Evolutionary conservation across 345 rosid genomes (phyloP), one percentile per base, ranked within the genome.

Genomic region (Citrus mangshanensis): DNA sequence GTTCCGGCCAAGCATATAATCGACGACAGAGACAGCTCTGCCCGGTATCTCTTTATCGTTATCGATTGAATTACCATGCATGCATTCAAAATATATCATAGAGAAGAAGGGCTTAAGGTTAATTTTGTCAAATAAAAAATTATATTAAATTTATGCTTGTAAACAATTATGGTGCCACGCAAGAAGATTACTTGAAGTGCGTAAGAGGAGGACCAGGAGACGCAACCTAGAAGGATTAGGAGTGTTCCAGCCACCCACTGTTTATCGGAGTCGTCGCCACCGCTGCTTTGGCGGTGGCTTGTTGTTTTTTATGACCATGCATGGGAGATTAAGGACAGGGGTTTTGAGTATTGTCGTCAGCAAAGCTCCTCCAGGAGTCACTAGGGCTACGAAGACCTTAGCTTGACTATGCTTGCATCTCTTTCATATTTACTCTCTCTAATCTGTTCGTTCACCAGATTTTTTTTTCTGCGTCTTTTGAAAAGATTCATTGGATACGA

Each of bases 291-390:
- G n/a, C 63, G 80, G 74, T 85, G 84, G 60, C 70, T 21, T 75
- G 32, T 58, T 18, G 73, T 71, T 9, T 71, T 71, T 7, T n/a
- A 71, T 16, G 91, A 86, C 86, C 85, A 64, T 9, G 80, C 85
- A 64, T 9, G 80, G 60, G 28, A 90, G 28, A 72, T 89, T 78
- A 73, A 89, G 79, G 24, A 87, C 46, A 5, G 95, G 97, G 58
- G 95, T 97, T 79, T 95, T 88, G 73, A 92, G 91, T 37, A 92
- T 27, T 54, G 97, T 84, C 95, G 92, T 92, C 58, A 88, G 84
- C 76, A 95, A 59, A 71, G 98, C 94, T 6, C 94, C 98, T 49
- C 77, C 87, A 49, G 89, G 85, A 2, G 91, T 90, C 21, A 92
- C 87, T 32, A 90, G 9, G 9, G 95, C 92, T 70, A 94, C 94